Base-by-base conservation (phyloP, 495 filamentous ascomycete species). In the Delitschia confertaspora region DNA sequence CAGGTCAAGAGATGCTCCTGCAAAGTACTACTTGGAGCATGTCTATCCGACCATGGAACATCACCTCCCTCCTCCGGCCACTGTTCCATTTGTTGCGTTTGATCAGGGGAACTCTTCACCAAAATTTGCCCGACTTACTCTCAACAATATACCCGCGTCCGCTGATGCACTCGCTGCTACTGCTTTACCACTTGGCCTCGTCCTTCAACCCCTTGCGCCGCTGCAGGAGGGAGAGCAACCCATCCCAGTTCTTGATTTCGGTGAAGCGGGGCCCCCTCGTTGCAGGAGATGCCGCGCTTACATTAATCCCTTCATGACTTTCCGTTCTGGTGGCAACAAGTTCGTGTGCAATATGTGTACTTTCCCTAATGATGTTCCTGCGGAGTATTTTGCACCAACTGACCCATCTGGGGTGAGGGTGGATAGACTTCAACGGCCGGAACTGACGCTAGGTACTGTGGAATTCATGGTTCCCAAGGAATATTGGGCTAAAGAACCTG, bases 281-380 rank as follows among this genome's bases (percentile, higher is more conserved):
- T 99, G 91, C 65, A 78, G 87, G 57, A 74, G 91, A 65, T 99
- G 91, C 66, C 70, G 91, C 57, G 82, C 91, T 10, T 99, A 99
- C 62, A 93, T 99, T 64, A 99, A 99, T 58, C 91, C 91, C 8
- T 99, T 96, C 62, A 95, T 96, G 91, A 82, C 83, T 42, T 99
- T 99, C 70, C 74, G 80, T 34, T 84, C 84, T 3, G 91, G 88
- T 19, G 91, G 91, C 24, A 95, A 85, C 64, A 93, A 89, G 61
- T 95, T 95, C 56, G 86, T 93, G 42, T 99, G 91, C 65, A 99
- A 99, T 57, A 89, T 99, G 70, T 99, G 91, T 66, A 88, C 81
- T 17, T 95, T 95, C 65, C 85, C 93, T 3, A 96, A 96, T 60
- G 93, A 99, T 62, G 88, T 93, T 4, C 70, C 85, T 1, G 63